Percentiles rank a stretch among this genome's conserved stretches.
These are phyloP conservation scores for Boletus rufocinnamomeus DNA, from an alignment of 768 basidiomycete genomes.

Conservation along the genomic window DNA sequence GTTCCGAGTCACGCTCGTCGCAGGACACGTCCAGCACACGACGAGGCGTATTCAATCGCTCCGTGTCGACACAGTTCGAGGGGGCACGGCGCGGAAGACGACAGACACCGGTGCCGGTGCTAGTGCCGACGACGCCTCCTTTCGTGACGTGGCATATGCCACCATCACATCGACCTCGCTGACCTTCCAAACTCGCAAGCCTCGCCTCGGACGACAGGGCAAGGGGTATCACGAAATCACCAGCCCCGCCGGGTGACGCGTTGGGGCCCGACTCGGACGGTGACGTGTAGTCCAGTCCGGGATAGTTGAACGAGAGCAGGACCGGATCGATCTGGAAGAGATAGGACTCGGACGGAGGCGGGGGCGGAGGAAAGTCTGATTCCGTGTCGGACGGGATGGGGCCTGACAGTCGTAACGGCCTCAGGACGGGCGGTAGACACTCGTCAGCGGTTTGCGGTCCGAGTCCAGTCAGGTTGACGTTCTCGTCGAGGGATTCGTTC, in stretches of 20 bases:
- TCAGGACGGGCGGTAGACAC: constrained; percentile 24
- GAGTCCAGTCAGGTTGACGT: constrained; percentile 11
- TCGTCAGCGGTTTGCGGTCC: background rate
- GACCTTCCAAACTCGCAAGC: too few species aligned
- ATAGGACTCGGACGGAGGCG: background rate
- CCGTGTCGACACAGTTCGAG: background rate
- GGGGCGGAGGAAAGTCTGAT: background rate
- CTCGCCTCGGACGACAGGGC: background rate
- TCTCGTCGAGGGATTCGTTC: constrained; percentile 19
- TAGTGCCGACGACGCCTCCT: too few species aligned
- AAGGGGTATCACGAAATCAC: too few species aligned
- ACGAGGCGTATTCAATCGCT: background rate
- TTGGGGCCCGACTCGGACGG: background rate
- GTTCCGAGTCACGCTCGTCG: too few species aligned
- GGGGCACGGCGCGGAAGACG: background rate
- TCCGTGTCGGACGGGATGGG: constrained; percentile 5
- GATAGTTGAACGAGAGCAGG: constrained; percentile 23
- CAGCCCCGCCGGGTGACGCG: background rate
- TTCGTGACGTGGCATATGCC: background rate
- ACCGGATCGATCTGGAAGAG: constrained; percentile 31
- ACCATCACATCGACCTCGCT: background rate
- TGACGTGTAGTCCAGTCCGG: background rate
- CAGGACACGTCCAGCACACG: background rate
- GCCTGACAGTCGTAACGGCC: constrained; percentile 22
- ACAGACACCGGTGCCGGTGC: background rate